A percentile compares a stretch with the other conserved stretches of the same genome.
Conservation (phyloP, 202 grass and related monocot genomes). For the Bolboschoenoplectus hybrid region DNA sequence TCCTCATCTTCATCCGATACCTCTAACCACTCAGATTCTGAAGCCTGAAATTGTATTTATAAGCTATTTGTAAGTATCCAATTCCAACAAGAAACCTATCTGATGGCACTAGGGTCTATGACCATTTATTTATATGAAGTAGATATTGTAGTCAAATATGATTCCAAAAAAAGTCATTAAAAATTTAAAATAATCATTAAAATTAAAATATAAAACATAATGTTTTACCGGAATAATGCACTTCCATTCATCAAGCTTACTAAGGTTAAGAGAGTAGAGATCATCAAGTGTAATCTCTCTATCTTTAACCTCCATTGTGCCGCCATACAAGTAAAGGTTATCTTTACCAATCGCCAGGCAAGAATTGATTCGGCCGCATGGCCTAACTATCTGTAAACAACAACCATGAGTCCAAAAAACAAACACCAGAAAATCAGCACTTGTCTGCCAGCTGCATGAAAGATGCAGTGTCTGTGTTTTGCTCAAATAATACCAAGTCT, state of each 20-base stretch:
- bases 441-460: background rate
- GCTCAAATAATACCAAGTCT: background rate
- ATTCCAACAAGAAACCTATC: background rate
- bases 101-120: background rate
- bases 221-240: constrained; percentile 81
- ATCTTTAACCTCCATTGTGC: constrained; percentile 98
- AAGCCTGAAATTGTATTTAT: constrained; percentile 55
- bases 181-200: background rate
- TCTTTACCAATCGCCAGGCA: constrained; percentile 91
- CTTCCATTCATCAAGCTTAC: constrained; percentile 98
- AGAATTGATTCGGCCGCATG: constrained; percentile 92
- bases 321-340: constrained; percentile 87
- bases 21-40: constrained; percentile 97
- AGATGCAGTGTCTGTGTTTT: background rate
- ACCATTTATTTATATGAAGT: background rate
- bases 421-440: constrained; percentile 37
- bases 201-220: constrained; percentile 21
- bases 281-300: constrained; percentile 97
- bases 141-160: background rate
- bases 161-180: background rate
- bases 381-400: constrained; percentile 62
- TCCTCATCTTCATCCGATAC: constrained; percentile 80
- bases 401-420: constrained; percentile 31
- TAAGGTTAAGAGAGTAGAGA: constrained; percentile 94
- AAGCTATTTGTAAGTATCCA: background rate